Evolutionary conservation across 345 rosid genomes (phyloP), one percentile per base, ranked within the genome.

Genomic region (Psidium friedrichsthalianum): DNA sequence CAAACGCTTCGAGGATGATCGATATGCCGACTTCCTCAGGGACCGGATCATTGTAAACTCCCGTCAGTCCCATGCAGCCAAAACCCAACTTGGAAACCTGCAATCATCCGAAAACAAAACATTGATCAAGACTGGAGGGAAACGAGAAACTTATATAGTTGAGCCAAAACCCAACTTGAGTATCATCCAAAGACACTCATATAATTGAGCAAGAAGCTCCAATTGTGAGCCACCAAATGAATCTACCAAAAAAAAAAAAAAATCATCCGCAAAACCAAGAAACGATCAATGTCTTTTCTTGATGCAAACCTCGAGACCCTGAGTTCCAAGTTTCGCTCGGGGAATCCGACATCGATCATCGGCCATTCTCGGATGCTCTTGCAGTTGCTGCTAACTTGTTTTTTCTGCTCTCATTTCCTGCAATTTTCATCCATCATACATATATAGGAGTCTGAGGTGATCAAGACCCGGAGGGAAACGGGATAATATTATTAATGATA

Each of bases 251-350:
- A 52, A 36, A 36, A 36, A 36, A 36, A 15, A 40, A 51, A 49
- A 54, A 18, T 18, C 56, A 54, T 54, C 56, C 56, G 3, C 56
- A 16, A 54, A 64, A 64, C 76, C 11, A 64, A 29, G 40, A 61
- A 14, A 61, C 20, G 10, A 36, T 36, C 36, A 3, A 61, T 61
- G 11, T 29, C 18, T 3, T 61, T 27, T 29, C 21, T 59, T 61
- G 13, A 47, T 6, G 44, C 3, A 6, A 53, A 86, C 57, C 83
- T 86, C 56, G 7, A 86, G 76, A 15, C 88, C 88, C 57, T 76
- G 88, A 44, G 83, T n/a, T 40, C 88, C 86, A 25, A 85, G 83
- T 51, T 87, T 89, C 82, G 86, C 64, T 64, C 52, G 74, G 32
- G 87, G 87, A 32, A 89, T 84, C 49, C 69, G 74, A 32, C 6